Base-by-base conservation (phyloP, 2,329 filamentous ascomycete species). In the Fusarium begoniae region DNA sequence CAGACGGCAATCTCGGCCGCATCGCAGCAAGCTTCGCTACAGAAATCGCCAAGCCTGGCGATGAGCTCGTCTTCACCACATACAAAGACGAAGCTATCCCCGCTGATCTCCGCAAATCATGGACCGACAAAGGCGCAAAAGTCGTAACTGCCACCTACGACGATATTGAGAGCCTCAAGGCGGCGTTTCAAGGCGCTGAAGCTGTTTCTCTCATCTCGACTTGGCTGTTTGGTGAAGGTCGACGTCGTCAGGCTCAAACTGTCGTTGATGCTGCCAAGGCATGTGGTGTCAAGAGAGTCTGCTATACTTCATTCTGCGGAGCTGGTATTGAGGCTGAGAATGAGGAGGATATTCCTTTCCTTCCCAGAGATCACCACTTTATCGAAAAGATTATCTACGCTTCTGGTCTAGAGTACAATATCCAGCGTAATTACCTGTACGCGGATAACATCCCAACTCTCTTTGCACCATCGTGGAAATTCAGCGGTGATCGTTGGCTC, bases 401-500 rank as follows among this genome's bases (percentile, higher is more conserved):
- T 13, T 77, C 76, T 6, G 76, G 76, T 0, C 12, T 77, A 2
- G 63, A 77, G 26, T 77, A 76, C 40, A 77, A 40, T 2, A 77
- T 77, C 8, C 76, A 77, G 32, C 74, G 76, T 6, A 77, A 77
- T 22, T 78, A 75, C 3, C 76, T 77, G 10, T 77, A 77, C 17
- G 74, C 63, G 1, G 76, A 77, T 13, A 77, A 77, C 1, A 77
- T 77, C 2, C 75, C 76, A 0, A 75, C 72, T 10, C 32, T 75
- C 5, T 77, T 77, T n/a, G 75, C 63, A 1, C 63, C 68, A 0
- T 78, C 76, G 0, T 77, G 74, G 72, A 69, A 69, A 9, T 77
- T 77, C 44, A 78, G 76, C 7, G 75, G 72, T 18, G 75, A 78
- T 38, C 63, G 63, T 3, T 77, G 76, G 76, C 38, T 77, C 17